phyloP scores from a whole-genome alignment of 2,329 filamentous ascomycete species.

The Aureobasidium pullulans region DNA sequence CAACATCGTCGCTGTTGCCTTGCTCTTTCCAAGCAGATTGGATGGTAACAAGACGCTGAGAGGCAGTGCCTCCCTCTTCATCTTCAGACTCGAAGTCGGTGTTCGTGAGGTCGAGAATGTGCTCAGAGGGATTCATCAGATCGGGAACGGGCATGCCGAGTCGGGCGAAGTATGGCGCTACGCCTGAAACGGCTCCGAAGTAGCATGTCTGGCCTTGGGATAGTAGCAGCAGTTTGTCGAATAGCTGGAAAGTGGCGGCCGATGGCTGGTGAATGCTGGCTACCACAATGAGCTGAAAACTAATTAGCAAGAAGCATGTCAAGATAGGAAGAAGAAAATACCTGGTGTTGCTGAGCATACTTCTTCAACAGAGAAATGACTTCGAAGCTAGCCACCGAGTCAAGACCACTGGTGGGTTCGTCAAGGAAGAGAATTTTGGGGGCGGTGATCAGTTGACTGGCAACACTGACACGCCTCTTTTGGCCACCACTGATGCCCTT shows the following conservation, averaged over 20 bases:
- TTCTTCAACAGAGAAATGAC: conserved; percentile 62
- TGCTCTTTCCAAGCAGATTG: conserved; percentile 2
- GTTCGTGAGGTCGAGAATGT: conserved; percentile 66
- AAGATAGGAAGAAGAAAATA: conserved; percentile 28
- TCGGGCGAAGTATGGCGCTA: conserved; percentile 53
- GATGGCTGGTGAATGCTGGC: conserved; percentile 79
- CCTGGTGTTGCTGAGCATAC: conserved; percentile 56
- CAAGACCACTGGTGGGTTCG: conserved; percentile 73
- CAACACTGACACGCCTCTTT: conserved; percentile 69
- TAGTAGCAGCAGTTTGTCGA: conserved; percentile 67
- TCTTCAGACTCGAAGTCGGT: conserved; percentile 56
- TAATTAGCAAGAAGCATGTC: background rate
- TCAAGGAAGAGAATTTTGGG: conserved; percentile 74
- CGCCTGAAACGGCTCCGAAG: conserved; percentile 51
- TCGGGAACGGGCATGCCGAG: conserved; percentile 54
- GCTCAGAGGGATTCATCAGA: conserved; percentile 69
- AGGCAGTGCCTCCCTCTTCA: background rate
- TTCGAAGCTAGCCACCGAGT: conserved; percentile 66
- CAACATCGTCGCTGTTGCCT: background rate
- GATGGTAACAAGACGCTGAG: conserved; percentile 25
- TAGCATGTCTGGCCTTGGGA: conserved; percentile 63
- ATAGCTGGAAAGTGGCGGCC: conserved; percentile 65
- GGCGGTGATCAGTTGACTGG: conserved; percentile 68
- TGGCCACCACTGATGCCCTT: conserved; percentile 79
- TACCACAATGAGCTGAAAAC: conserved; percentile 12